These are phyloP conservation scores for Phialophora tarda DNA, from an alignment of 2,329 filamentous ascomycete species.

Conservation along the genomic window DNA sequence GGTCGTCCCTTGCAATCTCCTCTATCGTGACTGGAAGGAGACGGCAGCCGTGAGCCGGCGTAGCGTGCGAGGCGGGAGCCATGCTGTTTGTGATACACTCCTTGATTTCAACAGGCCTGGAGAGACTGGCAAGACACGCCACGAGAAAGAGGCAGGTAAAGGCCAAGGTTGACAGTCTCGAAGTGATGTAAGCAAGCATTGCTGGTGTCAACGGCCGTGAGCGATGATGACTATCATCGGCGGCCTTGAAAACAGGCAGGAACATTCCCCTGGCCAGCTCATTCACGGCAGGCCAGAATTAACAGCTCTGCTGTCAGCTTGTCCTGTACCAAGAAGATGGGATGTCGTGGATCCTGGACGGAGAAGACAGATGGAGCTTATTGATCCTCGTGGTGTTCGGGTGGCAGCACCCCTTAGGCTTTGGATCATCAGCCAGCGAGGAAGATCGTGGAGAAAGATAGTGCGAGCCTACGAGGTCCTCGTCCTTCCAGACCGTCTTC, in stretches of 20 bases:
- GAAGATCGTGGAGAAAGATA: neutral
- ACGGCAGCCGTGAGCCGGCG: neutral
- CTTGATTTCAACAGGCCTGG: neutral
- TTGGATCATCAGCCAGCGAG: neutral
- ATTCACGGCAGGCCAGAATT: neutral
- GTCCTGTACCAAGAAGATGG: no score
- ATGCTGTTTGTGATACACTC: neutral
- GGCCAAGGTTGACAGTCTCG: no score
- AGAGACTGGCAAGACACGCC: neutral
- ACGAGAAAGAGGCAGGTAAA: neutral
- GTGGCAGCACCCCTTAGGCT: no score
- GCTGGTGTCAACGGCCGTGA: no score
- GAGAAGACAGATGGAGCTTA: neutral
- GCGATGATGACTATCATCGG: neutral
- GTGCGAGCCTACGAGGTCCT: neutral
- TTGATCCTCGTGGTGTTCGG: neutral
- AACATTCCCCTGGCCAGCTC: neutral
- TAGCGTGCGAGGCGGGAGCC: no score
- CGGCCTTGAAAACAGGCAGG: neutral
- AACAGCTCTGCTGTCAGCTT: neutral
- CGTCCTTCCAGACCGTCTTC: neutral
- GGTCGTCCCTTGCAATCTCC: constrained; percentile 10
- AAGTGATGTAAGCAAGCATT: neutral
- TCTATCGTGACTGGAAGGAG: constrained; percentile 18
- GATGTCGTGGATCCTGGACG: neutral